Conservation (phyloP, 2,329 filamentous ascomycete genomes). For the Fusarium vanettenii region DNA sequence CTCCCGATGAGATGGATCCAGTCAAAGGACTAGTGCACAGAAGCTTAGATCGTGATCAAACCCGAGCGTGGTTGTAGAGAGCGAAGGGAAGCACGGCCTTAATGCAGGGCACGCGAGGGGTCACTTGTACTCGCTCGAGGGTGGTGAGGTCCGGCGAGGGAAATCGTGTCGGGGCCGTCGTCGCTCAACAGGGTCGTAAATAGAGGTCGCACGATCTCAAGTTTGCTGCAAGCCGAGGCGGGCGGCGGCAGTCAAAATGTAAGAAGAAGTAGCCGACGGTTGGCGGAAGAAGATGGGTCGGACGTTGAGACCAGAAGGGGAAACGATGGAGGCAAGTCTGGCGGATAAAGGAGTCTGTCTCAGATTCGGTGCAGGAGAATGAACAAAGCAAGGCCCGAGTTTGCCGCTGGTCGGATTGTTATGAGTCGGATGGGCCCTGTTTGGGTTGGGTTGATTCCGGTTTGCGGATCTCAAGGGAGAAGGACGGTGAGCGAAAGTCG, state of each 20-base stretch:
- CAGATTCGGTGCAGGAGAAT: conserved; percentile 36
- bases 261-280: conserved; percentile 24
- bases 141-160: not conserved
- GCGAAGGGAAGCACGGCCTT: conserved; percentile 2
- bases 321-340: conserved; percentile 35
- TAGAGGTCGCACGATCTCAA: conserved; percentile 31
- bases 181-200: conserved; percentile 24
- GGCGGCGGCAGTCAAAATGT: conserved; percentile 40
- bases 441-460: conserved; percentile 18
- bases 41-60: conserved; percentile 15
- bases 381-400: conserved; percentile 34
- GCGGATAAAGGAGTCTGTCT: conserved; percentile 39
- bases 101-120: conserved; percentile 14
- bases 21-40: not conserved
- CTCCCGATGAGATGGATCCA: not conserved
- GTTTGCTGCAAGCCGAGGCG: conserved; percentile 40
- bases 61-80: not conserved
- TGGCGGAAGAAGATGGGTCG: conserved; percentile 27
- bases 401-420: conserved; percentile 25
- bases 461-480: conserved; percentile 42
- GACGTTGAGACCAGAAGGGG: conserved; percentile 28
- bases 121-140: conserved; percentile 26
- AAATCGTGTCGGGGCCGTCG: conserved; percentile 10
- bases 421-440: conserved; percentile 21
- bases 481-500: conserved; percentile 21